Base-by-base conservation (phyloP, 306 rosid genomes). In the Spatholobus suberectus region DNA sequence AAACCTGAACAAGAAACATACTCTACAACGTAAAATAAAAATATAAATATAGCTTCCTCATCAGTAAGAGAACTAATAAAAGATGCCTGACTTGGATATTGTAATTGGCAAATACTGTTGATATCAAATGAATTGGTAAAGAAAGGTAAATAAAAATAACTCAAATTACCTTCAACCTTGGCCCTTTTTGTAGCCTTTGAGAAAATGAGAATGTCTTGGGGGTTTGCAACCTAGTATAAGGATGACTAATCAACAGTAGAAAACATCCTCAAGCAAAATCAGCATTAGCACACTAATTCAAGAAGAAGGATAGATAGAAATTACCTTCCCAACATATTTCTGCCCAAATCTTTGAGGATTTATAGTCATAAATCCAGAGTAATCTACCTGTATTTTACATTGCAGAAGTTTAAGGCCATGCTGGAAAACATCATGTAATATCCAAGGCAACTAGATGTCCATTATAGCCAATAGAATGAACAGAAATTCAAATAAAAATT, bases 321-420 rank as follows among this genome's bases (percentile, higher is more conserved):
- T 67, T 87, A 96, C 99, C 99, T 96, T 96, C 68, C 99, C 99
- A n/a, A 96, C 99, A 85, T 92, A 96, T 87, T 94, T 96, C 89
- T 94, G 99, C 75, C 99, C 98, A 91, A 94, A 96, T 88, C 96
- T 89, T 91, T 96, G 99, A 66, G 99, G 98, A 83, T 96, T 96
- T 85, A 96, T 96, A 43, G 98, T 94, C 98, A 92, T 96, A 85
- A 94, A 96, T 73, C 98, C 99, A 80, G 99, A 94, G 83, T 96
- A 96, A 87, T 96, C 99, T 47, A 96, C 99, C 99, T 96, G 91
- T 89, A 87, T 81, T 82, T 80, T 59, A 85, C 51, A 54, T 40
- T 70, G 71, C 21, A 54, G 6, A 61, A 59, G 85, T 59, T n/a
- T 78, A 66, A 66, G 67, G 43, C 14, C 55, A 49, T 26, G 32